These are phyloP conservation scores for Morella rubra DNA, from an alignment of 306 rosid species.

Conservation along the genomic window DNA sequence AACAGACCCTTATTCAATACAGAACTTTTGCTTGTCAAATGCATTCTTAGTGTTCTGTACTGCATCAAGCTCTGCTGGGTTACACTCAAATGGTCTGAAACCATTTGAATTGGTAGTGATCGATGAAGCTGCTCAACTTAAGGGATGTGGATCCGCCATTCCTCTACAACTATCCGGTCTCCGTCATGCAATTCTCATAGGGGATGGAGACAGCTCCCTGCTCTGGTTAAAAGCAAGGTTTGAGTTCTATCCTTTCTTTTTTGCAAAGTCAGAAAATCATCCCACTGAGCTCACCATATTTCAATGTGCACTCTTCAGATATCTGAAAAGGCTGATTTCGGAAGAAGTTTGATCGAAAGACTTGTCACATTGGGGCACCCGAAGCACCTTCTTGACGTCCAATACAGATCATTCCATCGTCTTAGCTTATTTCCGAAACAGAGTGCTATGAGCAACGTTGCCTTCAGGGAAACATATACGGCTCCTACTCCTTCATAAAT, in stretches of 20 bases:
- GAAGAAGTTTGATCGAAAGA: constrained; percentile 53
- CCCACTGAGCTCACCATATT: neutral
- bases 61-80: constrained; percentile 40
- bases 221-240: constrained; percentile 64
- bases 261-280: neutral
- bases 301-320: constrained; percentile 18
- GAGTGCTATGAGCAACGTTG: constrained; percentile 18
- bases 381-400: constrained; percentile 39
- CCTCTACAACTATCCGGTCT: constrained; percentile 53
- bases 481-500: constrained; percentile 38
- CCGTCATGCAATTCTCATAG: constrained; percentile 39
- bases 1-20: neutral
- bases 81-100: constrained; percentile 9
- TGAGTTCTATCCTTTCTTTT: neutral
- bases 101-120: constrained; percentile 37
- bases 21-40: constrained; percentile 27
- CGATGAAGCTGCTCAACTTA: constrained; percentile 64
- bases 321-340: constrained; percentile 35
- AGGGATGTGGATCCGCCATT: constrained; percentile 56
- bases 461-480: constrained; percentile 29
- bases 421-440: constrained; percentile 37
- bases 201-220: constrained; percentile 65
- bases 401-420: constrained; percentile 49
- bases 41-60: constrained; percentile 44
- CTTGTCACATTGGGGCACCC: constrained; percentile 31